Percentiles rank a stretch among this genome's conserved stretches.
These are phyloP conservation scores for Draba incana DNA, from an alignment of 345 rosid species.

Conservation along the genomic window DNA sequence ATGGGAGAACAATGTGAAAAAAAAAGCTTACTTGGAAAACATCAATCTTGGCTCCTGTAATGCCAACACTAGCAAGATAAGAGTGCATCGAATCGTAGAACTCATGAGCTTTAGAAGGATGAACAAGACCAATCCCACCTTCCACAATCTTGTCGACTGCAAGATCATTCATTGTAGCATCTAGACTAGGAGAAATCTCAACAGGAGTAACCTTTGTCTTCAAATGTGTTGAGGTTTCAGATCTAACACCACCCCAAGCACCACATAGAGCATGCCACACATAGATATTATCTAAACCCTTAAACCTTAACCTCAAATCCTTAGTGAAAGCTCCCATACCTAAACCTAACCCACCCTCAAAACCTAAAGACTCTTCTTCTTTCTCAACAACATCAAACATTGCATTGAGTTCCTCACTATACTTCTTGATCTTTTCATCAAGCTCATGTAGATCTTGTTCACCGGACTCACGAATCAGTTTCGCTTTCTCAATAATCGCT, in stretches of 20 bases:
- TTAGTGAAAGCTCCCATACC: constrained; percentile 67
- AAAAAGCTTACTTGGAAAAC: constrained; percentile 71
- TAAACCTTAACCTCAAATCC: constrained; percentile 67
- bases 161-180: constrained; percentile 70
- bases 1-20: background rate
- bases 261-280: constrained; percentile 94
- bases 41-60: constrained; percentile 83
- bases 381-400: constrained; percentile 42
- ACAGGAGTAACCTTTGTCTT: constrained; percentile 50
- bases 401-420: constrained; percentile 55
- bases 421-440: constrained; percentile 48
- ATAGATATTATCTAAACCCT: constrained; percentile 62
- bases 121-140: constrained; percentile 79
- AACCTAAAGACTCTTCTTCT: constrained; percentile 35
- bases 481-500: constrained; percentile 54
- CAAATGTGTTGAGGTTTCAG: constrained; percentile 52
- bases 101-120: constrained; percentile 65
- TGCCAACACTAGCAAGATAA: constrained; percentile 62
- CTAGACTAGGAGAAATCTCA: constrained; percentile 61
- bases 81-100: constrained; percentile 85
- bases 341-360: constrained; percentile 22
- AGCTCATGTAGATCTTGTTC: constrained; percentile 41
- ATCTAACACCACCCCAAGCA: constrained; percentile 89
- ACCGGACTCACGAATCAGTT: constrained; percentile 45
- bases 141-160: constrained; percentile 76